A percentile compares a stretch with the other conserved stretches of the same genome.
These are phyloP conservation scores for Aureobasidium subglaciale DNA, from an alignment of 2,329 filamentous ascomycete species.

Conservation along the genomic window DNA sequence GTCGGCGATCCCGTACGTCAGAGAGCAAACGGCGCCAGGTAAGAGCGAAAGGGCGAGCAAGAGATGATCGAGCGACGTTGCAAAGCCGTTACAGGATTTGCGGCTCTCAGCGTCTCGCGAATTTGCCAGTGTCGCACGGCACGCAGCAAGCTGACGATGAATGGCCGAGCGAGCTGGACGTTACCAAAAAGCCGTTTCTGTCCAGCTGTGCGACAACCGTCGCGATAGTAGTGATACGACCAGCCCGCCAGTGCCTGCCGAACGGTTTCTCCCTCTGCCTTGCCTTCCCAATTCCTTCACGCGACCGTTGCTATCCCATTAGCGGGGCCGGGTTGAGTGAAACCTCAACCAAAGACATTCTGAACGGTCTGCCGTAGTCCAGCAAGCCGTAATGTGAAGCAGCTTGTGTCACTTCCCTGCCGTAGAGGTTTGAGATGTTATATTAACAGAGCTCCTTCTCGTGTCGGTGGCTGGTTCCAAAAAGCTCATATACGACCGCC, in stretches of 20 bases:
- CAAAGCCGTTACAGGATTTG: constrained; percentile 12
- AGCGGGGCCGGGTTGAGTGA: constrained; percentile 12
- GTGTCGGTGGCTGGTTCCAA: not conserved
- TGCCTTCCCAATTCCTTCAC: constrained; percentile 3
- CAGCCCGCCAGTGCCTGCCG: constrained; percentile 9
- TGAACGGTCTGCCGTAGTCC: constrained; percentile 4
- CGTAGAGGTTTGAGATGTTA: constrained; percentile 9
- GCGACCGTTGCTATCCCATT: constrained; percentile 10
- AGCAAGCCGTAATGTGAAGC: constrained; percentile 8
- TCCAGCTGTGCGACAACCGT: constrained; percentile 12
- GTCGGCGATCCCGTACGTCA: constrained; percentile 12
- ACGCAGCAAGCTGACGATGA: constrained; percentile 6
- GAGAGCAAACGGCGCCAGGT: not conserved
- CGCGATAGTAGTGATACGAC: constrained; percentile 11
- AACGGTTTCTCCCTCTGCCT: constrained; percentile 11
- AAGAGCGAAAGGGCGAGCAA: not conserved
- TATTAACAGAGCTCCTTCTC: constrained; percentile 10
- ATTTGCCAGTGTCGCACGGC: constrained; percentile 10
- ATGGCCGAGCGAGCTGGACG: constrained; percentile 2
- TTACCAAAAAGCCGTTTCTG: constrained; percentile 13
- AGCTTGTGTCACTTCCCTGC: constrained; percentile 10
- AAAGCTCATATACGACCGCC: constrained; percentile 6
- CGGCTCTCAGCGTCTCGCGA: constrained; percentile 9
- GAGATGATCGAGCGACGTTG: constrained; percentile 11
- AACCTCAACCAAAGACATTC: constrained; percentile 16